Evolutionary conservation across 129 eudicot genomes (phyloP).

Genomic region (Artemisia annua): DNA sequence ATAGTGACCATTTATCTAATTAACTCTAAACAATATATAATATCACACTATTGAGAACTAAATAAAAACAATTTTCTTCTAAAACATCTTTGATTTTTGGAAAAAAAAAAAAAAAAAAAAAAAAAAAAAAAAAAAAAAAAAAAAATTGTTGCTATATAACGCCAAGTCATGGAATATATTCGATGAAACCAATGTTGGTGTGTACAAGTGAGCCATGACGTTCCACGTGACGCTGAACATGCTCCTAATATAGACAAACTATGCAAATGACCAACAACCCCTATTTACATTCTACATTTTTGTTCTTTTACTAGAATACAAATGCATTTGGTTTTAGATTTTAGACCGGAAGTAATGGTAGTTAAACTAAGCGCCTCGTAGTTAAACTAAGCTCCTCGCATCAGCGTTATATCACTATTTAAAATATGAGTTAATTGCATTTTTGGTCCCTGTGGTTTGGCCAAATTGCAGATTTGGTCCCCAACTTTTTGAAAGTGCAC

Average conservation of each 20-base stretch:
- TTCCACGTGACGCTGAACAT: conserved; percentile 31
- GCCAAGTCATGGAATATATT: background rate
- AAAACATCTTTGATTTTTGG: background rate
- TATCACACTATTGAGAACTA: too few species aligned
- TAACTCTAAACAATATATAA: too few species aligned
- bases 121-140: background rate
- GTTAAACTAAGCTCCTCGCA: too few species aligned
- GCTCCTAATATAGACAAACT: conserved; percentile 14
- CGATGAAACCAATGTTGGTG: conserved; percentile 28
- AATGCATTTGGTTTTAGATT: background rate
- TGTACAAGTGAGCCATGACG: conserved; percentile 28
- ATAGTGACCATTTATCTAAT: too few species aligned
- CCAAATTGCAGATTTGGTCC: too few species aligned
- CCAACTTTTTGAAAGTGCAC: too few species aligned
- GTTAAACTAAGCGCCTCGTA: too few species aligned
- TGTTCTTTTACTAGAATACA: background rate
- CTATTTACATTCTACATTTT: background rate
- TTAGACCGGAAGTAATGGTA: too few species aligned
- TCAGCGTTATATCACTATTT: too few species aligned
- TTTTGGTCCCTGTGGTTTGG: too few species aligned
- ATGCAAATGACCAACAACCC: conserved; percentile 2
- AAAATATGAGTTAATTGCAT: too few species aligned
- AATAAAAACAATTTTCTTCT: background rate
- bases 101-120: background rate
- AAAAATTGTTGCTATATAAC: too few species aligned